A percentile compares a stretch with the other conserved stretches of the same genome.
These are phyloP conservation scores for Pseudogymnoascus sp. DNA, from an alignment of 2,329 filamentous ascomycete species.

Conservation along the genomic window DNA sequence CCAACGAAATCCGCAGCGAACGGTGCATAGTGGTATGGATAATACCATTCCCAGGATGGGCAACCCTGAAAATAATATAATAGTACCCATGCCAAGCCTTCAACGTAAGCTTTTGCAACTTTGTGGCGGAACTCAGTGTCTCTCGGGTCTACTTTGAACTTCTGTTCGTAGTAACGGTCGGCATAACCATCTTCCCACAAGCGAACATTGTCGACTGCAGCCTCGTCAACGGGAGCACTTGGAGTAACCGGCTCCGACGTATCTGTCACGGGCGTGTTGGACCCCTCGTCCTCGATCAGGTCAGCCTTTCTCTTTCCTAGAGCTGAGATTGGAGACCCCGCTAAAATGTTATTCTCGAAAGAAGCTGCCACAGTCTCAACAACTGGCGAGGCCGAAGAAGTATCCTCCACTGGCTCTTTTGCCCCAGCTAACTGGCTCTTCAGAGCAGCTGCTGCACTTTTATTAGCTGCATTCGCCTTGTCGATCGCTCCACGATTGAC, in stretches of 20 bases:
- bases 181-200: slow-evolving; percentile 95
- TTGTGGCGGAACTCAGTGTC: slow-evolving; percentile 81
- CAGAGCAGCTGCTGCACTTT: slow-evolving; percentile 82
- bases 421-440: slow-evolving; percentile 65
- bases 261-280: slow-evolving; percentile 44
- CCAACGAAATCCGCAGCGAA: slow-evolving; percentile 93
- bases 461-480: slow-evolving; percentile 76
- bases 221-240: slow-evolving; percentile 46
- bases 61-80: slow-evolving; percentile 98
- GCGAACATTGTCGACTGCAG: slow-evolving; percentile 70
- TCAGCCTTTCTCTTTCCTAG: slow-evolving; percentile 73
- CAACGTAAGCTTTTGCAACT: slow-evolving; percentile 85
- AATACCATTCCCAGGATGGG: slow-evolving; percentile 98
- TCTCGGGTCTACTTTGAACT: slow-evolving; percentile 75
- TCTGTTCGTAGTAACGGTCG: slow-evolving; percentile 94
- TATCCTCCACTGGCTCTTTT: slow-evolving; percentile 22
- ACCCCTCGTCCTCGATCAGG: slow-evolving; percentile 52
- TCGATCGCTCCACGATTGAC: slow-evolving; percentile 61
- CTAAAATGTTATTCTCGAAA: slow-evolving; percentile 7
- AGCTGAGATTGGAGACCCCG: slow-evolving; percentile 37
- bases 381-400: slow-evolving; percentile 11
- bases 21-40: slow-evolving; percentile 95
- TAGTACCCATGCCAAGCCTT: slow-evolving; percentile 91
- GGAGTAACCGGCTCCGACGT: slow-evolving; percentile 45
- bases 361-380: slow-evolving; percentile 23